Base-by-base conservation (phyloP, 2,329 filamentous ascomycete genomes). In the Arachnomyces sp. region DNA sequence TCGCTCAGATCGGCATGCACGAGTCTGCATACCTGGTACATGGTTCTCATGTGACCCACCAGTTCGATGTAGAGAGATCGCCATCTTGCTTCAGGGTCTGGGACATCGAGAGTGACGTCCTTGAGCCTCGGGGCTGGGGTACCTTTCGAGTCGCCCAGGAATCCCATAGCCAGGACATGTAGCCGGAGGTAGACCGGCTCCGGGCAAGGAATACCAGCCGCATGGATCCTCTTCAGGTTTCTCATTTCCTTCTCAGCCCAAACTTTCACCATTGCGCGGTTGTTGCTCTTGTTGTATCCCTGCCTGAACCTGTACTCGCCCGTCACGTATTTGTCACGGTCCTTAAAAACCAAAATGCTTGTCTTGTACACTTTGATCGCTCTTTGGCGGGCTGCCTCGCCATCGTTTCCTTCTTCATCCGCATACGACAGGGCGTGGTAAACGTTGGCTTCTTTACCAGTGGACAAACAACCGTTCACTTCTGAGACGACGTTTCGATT, bases 321-420 rank as follows among this genome's bases (percentile, higher is more conserved):
- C 1, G 84, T 84, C 47, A 98, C 92, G 64, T 98, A 98, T 55
- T 88, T 84, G 65, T 95, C 89, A 43, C 92, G 78, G 66, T 98
- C 92, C 68, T 96, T 96, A 78, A 98, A 98, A 16, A 93, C 88
- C 25, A 98, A 71, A 49, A 98, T 98, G 40, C 86, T 85, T 6
- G 92, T 98, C 75, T 98, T 98, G 78, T 98, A 98, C 37, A 98
- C 86, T 68, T 98, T 98, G 72, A 96, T 88, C 9, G 92, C 92
- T 36, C 87, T 79, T 55, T 95, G 86, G 1, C 80, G 66, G 1
- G 77, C 67, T 14, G 73, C 66, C 2, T 59, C 52, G 13, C 65
- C 62, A 30, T 71, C 70, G 6, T 74, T 62, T 15, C 60, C 65
- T 7, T 75, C 73, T 5, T 78, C 66, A 4, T 69, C 63, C 2